phyloP scores from a whole-genome alignment of 371 early-diverging fungal species.

The Mucor irregularis region DNA sequence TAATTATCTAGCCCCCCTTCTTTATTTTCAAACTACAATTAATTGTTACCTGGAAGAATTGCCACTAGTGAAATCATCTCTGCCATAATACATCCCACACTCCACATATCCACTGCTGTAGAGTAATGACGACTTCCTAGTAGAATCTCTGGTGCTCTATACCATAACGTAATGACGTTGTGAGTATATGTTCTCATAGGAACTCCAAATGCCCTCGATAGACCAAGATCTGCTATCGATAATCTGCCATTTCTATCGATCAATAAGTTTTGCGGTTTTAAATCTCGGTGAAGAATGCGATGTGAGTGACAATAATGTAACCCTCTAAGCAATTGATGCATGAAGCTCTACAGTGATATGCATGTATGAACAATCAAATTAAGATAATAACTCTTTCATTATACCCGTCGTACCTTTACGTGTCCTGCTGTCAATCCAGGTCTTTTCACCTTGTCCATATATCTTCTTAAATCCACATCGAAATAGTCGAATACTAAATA shows the following conservation, averaged over 20 bases:
- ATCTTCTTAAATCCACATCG: conserved; percentile 94
- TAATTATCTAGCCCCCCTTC: neutral
- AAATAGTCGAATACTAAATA: conserved; percentile 97
- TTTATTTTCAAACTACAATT: neutral
- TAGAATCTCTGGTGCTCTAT: conserved; percentile 97
- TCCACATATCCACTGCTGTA: conserved; percentile 98
- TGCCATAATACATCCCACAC: conserved; percentile 96
- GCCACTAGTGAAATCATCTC: conserved; percentile 86
- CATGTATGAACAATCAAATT: too few relatives aligned
- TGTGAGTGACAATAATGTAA: conserved; percentile 85
- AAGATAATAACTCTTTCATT: neutral
- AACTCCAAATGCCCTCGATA: conserved; percentile 88
- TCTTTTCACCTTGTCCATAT: conserved; percentile 79
- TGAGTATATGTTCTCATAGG: conserved; percentile 94
- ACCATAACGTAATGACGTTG: conserved; percentile 98
- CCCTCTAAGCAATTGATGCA: conserved; percentile 85
- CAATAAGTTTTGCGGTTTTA: conserved; percentile 93
- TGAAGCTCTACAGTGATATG: conserved; percentile 87
- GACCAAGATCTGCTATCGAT: conserved; percentile 96
- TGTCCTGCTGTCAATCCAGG: conserved; percentile 61
- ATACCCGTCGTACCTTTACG: conserved; percentile 68
- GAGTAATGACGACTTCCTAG: conserved; percentile 90
- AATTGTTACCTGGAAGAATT: conserved; percentile 81
- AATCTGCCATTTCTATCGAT: conserved; percentile 88
- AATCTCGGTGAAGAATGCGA: conserved; percentile 90